Evolutionary conservation across 345 rosid species (phyloP).

Genomic region (Iberis pinnata): DNA sequence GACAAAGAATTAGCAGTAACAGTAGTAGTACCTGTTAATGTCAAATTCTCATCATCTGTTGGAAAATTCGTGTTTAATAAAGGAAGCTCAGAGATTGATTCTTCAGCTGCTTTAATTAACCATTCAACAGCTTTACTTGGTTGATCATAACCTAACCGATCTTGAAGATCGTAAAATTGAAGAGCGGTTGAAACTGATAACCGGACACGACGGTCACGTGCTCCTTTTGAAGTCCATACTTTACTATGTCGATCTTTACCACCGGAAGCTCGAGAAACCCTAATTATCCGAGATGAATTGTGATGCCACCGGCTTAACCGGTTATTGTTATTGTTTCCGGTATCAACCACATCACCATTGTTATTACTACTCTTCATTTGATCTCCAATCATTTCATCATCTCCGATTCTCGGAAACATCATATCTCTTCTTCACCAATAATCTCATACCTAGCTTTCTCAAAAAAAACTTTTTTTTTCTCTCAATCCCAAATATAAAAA

Average conservation of each 20-base stretch:
- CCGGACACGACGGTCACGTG: slow-evolving; percentile 82
- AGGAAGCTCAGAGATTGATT: slow-evolving; percentile 82
- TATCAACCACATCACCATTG: slow-evolving; percentile 26
- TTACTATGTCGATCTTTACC: slow-evolving; percentile 99
- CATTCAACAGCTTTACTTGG: slow-evolving; percentile 98
- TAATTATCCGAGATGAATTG: slow-evolving; percentile 72
- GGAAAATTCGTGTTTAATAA: slow-evolving; percentile 53
- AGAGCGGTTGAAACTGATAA: slow-evolving; percentile 86
- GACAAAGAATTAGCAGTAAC: slow-evolving; percentile 40
- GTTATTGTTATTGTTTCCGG: slow-evolving; percentile 11
- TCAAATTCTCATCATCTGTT: slow-evolving; percentile 55
- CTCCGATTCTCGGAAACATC: slow-evolving; percentile 51
- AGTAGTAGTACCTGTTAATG: slow-evolving; percentile 8
- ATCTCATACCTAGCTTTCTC: slow-evolving; percentile 55
- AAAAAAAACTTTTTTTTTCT: neutral
- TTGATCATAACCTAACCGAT: slow-evolving; percentile 88
- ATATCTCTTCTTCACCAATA: slow-evolving; percentile 26
- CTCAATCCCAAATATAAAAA: slow-evolving; percentile 23
- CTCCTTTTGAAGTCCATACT: slow-evolving; percentile 87
- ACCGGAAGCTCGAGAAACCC: slow-evolving; percentile 96
- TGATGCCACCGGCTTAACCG: slow-evolving; percentile 53
- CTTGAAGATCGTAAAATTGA: slow-evolving; percentile 91
- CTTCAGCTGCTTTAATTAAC: slow-evolving; percentile 83
- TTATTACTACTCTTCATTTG: slow-evolving; percentile 33
- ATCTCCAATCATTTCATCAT: slow-evolving; percentile 50